Evolutionary conservation across 106 monocot species (phyloP).

Genomic region (Ottelia alismoides): DNA sequence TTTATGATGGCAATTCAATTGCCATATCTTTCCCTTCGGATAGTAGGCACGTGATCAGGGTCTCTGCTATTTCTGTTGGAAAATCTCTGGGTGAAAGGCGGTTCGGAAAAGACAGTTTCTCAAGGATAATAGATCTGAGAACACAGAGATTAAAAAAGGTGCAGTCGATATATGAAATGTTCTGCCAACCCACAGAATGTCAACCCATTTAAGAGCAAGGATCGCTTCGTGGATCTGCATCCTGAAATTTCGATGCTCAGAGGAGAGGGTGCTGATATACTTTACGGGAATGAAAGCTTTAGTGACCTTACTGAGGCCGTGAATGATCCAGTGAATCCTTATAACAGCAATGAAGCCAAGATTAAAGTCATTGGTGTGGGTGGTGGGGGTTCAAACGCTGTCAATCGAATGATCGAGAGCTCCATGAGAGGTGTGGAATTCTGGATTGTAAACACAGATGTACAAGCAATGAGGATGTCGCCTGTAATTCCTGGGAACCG

Average conservation of each 20-base stretch:
- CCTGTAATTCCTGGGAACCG: conserved; percentile 43
- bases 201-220: conserved; percentile 32
- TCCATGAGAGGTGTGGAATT: no score
- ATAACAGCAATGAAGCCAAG: conserved; percentile 62
- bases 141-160: background rate
- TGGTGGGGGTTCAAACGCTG: no score
- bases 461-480: conserved; percentile 67
- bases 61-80: conserved; percentile 10
- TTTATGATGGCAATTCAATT: conserved; percentile 10
- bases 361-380: no score
- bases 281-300: conserved; percentile 14
- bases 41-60: conserved; percentile 1
- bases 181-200: conserved; percentile 10
- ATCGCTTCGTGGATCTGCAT: conserved; percentile 61
- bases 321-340: conserved; percentile 3
- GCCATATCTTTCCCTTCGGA: conserved; percentile 2
- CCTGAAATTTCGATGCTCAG: conserved; percentile 62
- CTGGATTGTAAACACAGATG: no score
- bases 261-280: conserved; percentile 25
- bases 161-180: conserved; percentile 9
- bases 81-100: conserved; percentile 4
- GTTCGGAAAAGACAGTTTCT: background rate
- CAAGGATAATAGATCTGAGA: conserved; percentile 1
- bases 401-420: no score
- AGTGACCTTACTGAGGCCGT: no score